These are phyloP conservation scores for Neodidymelliopsis sp. DNA, from an alignment of 2,329 filamentous ascomycete genomes.

Conservation along the genomic window DNA sequence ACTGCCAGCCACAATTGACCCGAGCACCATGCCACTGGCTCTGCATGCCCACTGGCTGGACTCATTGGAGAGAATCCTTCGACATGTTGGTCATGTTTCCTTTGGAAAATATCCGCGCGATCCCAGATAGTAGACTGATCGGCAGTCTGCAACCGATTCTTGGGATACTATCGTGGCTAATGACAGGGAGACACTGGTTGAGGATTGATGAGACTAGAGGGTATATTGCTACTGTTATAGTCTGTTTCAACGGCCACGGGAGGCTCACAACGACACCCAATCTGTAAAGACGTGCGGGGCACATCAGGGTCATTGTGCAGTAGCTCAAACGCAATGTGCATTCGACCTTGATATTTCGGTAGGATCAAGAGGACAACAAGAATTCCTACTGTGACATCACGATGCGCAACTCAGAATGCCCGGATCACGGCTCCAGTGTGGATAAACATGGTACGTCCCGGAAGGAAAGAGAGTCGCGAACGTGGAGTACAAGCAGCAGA, in stretches of 20 bases:
- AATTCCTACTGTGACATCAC: background rate
- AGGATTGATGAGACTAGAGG: conserved; percentile 17
- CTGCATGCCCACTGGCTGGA: background rate
- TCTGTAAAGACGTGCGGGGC: conserved; percentile 5
- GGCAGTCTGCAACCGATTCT: background rate
- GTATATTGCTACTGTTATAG: conserved; percentile 25
- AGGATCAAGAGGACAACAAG: background rate
- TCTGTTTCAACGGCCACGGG: conserved; percentile 32
- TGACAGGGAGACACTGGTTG: conserved; percentile 1
- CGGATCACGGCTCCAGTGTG: conserved; percentile 4
- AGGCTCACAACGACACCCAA: conserved; percentile 17
- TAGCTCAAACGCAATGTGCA: conserved; percentile 16
- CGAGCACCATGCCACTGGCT: conserved; percentile 1
- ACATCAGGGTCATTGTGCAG: background rate
- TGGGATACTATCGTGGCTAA: background rate
- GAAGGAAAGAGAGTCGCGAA: background rate
- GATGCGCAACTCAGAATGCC: background rate
- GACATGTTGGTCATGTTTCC: background rate
- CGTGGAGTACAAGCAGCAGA: background rate
- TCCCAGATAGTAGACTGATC: too few relatives aligned
- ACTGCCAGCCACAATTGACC: conserved; percentile 7
- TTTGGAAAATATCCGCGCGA: too few relatives aligned
- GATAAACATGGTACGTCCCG: background rate
- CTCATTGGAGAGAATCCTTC: background rate
- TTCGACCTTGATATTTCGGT: conserved; percentile 1